Base-by-base conservation (phyloP, 2,329 filamentous ascomycete genomes). In the Colletotrichum coccodes region DNA sequence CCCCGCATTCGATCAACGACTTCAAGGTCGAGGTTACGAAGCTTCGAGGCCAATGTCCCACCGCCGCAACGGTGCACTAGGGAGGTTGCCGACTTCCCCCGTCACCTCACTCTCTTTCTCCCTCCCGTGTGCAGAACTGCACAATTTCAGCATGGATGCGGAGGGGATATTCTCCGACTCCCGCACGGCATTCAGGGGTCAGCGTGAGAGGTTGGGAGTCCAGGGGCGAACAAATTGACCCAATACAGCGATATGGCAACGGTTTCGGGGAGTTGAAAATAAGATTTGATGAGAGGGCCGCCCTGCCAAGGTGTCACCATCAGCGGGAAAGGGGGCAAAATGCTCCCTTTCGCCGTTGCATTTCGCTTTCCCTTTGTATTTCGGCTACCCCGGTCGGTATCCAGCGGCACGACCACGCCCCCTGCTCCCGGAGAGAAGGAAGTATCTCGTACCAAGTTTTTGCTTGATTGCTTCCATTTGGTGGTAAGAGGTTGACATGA, bases 351-450 rank as follows among this genome's bases (percentile, higher is more conserved):
- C 44, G 42, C 53, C 14, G 61, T 64, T 60, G 49, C 54, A 56
- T 65, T 64, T 65, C 60, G 34, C 60, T 56, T 32, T 65, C 34
- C 54, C 61, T 56, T 50, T 36, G 34, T 36, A 68, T 65, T 54
- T 68, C 66, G 61, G 26, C 66, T 66, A 68, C 61, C 66, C 66
- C 18, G 53, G 65, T 60, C 40, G 18, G 21, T 47, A 26, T 26
- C 42, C 54, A 40, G 23, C 46, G 60, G 60, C 46, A 58, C 16
- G 38, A 53, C 46, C 46, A 52, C n/a, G n/a, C 36, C 52, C 12
- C 61, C 64, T 58, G 34, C 60, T 40, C 60, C 40, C 21, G 28
- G 30, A 36, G 12, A 26, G 32, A 8, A 47, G 32, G 47, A 23
- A 60, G 40, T 26, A 56, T 60, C 6, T 56, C 42, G 34, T 34